Conservation (phyloP, 345 rosid genomes). For the Erucastrum elatum region DNA sequence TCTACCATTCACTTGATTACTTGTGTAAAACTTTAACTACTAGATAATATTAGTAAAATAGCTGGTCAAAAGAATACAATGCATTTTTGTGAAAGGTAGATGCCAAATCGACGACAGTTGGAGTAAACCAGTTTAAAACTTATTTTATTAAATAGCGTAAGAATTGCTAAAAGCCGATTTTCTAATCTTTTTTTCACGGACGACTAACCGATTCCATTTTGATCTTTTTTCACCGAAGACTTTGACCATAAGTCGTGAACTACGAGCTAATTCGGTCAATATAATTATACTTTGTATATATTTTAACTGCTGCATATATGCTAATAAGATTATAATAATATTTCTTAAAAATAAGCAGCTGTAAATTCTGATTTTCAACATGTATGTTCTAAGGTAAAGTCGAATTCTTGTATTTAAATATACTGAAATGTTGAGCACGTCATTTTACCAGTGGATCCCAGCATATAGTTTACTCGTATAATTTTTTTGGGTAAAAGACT, state of each 20-base stretch:
- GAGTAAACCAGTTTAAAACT: background rate
- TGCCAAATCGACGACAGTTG: background rate
- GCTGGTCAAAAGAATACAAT: background rate
- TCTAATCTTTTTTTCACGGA: background rate
- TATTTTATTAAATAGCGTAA: background rate
- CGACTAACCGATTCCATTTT: background rate
- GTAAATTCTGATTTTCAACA: background rate
- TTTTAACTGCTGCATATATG: background rate
- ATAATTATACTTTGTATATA: background rate
- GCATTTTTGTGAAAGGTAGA: background rate
- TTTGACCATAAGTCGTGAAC: background rate
- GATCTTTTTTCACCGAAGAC: background rate
- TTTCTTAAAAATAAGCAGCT: background rate
- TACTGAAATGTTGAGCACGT: background rate
- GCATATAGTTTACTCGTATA: background rate
- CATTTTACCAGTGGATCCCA: background rate
- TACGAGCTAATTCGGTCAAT: background rate
- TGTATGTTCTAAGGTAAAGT: background rate
- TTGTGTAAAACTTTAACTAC: background rate
- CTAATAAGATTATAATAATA: background rate
- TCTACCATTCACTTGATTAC: background rate
- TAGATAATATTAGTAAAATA: background rate
- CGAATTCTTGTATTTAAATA: background rate
- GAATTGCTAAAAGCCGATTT: background rate
- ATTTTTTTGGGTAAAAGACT: background rate